These are phyloP conservation scores for Echinochloa phyllopogon DNA, from an alignment of 176 grass and related monocot species.

Conservation along the genomic window DNA sequence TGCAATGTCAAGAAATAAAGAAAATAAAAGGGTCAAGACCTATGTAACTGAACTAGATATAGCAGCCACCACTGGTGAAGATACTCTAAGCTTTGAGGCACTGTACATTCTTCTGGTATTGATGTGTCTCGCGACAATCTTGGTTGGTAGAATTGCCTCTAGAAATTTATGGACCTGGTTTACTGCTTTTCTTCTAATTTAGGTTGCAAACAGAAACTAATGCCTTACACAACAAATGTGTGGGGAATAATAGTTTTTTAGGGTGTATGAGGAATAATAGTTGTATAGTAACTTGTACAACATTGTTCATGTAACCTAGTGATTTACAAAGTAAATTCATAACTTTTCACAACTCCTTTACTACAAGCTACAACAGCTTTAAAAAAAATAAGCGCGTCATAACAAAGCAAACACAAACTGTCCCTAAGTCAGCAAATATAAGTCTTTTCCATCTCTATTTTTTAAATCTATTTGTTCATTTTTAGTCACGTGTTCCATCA, in stretches of 20 bases:
- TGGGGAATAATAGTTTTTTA: neutral
- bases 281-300: constrained; percentile 4
- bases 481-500: neutral
- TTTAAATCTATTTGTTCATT: neutral
- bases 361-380: neutral
- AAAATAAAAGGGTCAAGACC: neutral
- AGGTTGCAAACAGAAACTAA: constrained; percentile 4
- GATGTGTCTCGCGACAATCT: neutral
- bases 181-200: constrained; percentile 1
- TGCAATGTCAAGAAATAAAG: neutral
- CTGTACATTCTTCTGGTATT: neutral
- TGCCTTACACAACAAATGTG: neutral
- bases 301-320: neutral
- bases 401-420: neutral
- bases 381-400: neutral
- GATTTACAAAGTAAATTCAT: neutral
- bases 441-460: neutral
- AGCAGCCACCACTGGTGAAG: neutral
- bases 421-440: neutral
- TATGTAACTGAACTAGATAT: neutral
- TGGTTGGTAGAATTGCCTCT: neutral
- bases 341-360: neutral
- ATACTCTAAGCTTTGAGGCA: neutral
- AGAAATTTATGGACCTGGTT: neutral
- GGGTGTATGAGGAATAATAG: neutral